Conservation (phyloP, 495 filamentous ascomycete species). For the Bacidia gigantensis region DNA sequence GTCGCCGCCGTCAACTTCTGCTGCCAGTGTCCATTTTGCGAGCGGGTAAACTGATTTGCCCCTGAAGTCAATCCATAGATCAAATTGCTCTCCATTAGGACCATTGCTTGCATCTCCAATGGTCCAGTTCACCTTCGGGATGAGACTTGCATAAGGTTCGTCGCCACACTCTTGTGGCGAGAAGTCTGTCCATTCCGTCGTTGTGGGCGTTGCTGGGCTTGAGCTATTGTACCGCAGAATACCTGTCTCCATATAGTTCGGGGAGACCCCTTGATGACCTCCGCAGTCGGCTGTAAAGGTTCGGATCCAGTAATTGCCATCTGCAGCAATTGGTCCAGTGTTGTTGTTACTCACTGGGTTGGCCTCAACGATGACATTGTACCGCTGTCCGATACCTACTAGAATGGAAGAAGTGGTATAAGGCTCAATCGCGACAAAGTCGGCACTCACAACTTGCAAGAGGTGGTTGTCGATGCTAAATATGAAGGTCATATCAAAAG, state of each 20-base stretch:
- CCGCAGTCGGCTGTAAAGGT: slow-evolving; percentile 19
- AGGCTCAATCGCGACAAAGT: slow-evolving; percentile 36
- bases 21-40: not conserved
- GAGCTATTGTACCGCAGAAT: slow-evolving; percentile 23
- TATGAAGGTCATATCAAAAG: slow-evolving; percentile 33
- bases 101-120: slow-evolving; percentile 4
- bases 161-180: slow-evolving; percentile 15
- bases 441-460: slow-evolving; percentile 32
- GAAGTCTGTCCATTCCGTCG: slow-evolving; percentile 6
- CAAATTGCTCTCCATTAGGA: not conserved
- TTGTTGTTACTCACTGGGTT: slow-evolving; percentile 20
- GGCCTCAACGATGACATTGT: slow-evolving; percentile 55
- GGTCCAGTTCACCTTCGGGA: slow-evolving; percentile 17
- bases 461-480: slow-evolving; percentile 37
- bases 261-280: not conserved
- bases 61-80: not conserved
- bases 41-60: not conserved
- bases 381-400: slow-evolving; percentile 54
- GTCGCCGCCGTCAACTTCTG: not conserved
- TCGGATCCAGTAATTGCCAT: slow-evolving; percentile 51
- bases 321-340: slow-evolving; percentile 12
- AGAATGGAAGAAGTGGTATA: slow-evolving; percentile 32
- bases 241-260: slow-evolving; percentile 10
- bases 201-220: slow-evolving; percentile 15
- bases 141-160: slow-evolving; percentile 20